Evolutionary conservation across 2,329 filamentous ascomycete genomes (phyloP).

Genomic region (Malbranchea zuffiana): DNA sequence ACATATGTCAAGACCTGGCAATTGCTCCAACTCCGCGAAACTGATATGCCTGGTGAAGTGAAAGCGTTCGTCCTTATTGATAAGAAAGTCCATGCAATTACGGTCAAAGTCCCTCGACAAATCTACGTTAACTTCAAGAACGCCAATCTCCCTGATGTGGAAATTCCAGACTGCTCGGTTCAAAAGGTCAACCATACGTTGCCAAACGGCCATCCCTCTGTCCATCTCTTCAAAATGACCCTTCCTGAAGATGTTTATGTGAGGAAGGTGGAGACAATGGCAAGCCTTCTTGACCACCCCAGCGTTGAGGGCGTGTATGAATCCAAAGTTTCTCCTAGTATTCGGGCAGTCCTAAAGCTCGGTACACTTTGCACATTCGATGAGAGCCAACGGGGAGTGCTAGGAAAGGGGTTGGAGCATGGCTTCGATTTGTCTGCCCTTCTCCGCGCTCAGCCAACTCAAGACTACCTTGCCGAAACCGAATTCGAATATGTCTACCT

Average conservation of each 20-base stretch:
- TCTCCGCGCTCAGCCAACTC: constrained; percentile 54
- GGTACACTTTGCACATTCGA: constrained; percentile 92
- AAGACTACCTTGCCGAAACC: constrained; percentile 64
- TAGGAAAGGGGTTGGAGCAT: constrained; percentile 84
- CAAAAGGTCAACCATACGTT: constrained; percentile 90
- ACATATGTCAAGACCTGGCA: constrained; percentile 94
- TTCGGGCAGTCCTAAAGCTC: constrained; percentile 77
- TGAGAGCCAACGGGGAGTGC: constrained; percentile 74
- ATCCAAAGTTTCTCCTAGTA: constrained; percentile 74
- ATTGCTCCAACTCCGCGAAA: constrained; percentile 72
- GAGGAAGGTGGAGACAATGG: constrained; percentile 70
- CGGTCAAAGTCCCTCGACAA: constrained; percentile 77
- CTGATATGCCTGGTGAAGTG: constrained; percentile 76
- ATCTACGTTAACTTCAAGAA: constrained; percentile 87
- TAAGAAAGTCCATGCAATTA: constrained; percentile 77
- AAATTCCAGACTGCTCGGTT: constrained; percentile 72
- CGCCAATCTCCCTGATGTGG: constrained; percentile 76
- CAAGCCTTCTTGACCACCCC: constrained; percentile 74
- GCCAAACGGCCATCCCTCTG: constrained; percentile 87
- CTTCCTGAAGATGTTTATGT: constrained; percentile 84
- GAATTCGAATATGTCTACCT: constrained; percentile 77
- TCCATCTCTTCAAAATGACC: constrained; percentile 86
- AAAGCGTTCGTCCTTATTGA: constrained; percentile 86
- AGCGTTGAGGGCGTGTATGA: constrained; percentile 98
- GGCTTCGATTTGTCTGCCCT: constrained; percentile 80